Conservation (phyloP, 495 filamentous ascomycete species). For the Monascus purpureus region DNA sequence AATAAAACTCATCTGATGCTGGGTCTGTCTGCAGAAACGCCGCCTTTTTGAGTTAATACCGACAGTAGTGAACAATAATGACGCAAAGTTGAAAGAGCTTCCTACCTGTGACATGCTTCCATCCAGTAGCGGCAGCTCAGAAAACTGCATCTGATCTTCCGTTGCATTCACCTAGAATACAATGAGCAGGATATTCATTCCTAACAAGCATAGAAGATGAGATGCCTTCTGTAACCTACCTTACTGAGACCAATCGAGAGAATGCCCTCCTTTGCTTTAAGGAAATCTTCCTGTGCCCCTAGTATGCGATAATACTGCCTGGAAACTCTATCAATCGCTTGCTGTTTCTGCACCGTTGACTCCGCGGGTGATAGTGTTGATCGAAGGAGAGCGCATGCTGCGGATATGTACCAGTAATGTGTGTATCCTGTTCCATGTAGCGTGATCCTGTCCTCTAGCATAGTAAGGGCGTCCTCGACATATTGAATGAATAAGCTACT, state of each 20-base stretch:
- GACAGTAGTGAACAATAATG: not conserved
- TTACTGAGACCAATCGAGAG: not conserved
- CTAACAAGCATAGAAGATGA: not conserved
- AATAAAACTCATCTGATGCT: conserved; percentile 7
- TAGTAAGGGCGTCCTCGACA: conserved; percentile 10
- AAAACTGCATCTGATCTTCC: not conserved
- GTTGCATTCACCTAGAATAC: not conserved
- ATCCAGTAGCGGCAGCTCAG: not conserved
- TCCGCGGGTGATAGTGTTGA: conserved; percentile 2
- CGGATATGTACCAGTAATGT: conserved; percentile 19
- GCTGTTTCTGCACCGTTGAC: conserved; percentile 3
- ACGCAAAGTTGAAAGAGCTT: not conserved
- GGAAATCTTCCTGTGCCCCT: conserved; percentile 8
- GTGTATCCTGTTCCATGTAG: conserved; percentile 16
- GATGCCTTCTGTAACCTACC: not conserved
- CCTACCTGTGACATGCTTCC: too few species aligned
- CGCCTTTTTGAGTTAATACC: too few species aligned
- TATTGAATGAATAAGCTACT: conserved; percentile 6
- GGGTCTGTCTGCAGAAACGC: too few species aligned
- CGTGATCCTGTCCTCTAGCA: conserved; percentile 16
- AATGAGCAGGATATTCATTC: not conserved
- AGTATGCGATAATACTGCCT: conserved; percentile 11
- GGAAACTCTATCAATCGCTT: conserved; percentile 9
- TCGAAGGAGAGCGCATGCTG: conserved; percentile 7
- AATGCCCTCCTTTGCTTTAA: conserved; percentile 6